Percentiles rank a stretch among this genome's conserved stretches.
phyloP scores from a whole-genome alignment of 176 grass and related monocot species.

The Zoysia pacifica region DNA sequence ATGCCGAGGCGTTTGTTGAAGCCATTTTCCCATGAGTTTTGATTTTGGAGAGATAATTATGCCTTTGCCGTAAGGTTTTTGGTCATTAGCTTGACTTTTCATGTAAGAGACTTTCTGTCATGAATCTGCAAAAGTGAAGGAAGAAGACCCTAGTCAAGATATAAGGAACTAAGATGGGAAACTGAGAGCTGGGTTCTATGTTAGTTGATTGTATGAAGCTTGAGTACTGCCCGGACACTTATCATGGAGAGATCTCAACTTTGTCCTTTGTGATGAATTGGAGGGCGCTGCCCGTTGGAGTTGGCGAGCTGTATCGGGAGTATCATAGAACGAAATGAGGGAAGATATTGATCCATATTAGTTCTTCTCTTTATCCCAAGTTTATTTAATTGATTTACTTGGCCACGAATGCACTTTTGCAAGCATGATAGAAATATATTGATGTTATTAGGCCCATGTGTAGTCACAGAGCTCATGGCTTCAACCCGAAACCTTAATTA shows the following conservation, averaged over 20 bases:
- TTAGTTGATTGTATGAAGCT: too few species aligned
- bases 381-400: not conserved
- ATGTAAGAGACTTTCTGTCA: constrained; percentile 6
- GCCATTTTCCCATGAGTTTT: constrained; percentile 80
- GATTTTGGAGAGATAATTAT: not conserved
- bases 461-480: too few species aligned
- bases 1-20: constrained; percentile 90
- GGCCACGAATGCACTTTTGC: not conserved
- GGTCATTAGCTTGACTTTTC: not conserved
- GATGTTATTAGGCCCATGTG: too few species aligned
- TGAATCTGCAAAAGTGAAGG: not conserved
- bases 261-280: not conserved
- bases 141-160: not conserved
- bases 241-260: not conserved
- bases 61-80: not conserved
- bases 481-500: too few species aligned
- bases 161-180: not conserved
- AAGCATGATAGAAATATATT: too few species aligned
- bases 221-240: not conserved
- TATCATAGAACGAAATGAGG: not conserved
- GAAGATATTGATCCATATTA: not conserved
- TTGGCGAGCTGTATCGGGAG: not conserved
- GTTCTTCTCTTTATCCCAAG: not conserved
- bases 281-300: not conserved
- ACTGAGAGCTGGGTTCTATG: not conserved